Base-by-base conservation (phyloP, 192 early-diverging fungal species). In the Geranomyces variabilis region DNA sequence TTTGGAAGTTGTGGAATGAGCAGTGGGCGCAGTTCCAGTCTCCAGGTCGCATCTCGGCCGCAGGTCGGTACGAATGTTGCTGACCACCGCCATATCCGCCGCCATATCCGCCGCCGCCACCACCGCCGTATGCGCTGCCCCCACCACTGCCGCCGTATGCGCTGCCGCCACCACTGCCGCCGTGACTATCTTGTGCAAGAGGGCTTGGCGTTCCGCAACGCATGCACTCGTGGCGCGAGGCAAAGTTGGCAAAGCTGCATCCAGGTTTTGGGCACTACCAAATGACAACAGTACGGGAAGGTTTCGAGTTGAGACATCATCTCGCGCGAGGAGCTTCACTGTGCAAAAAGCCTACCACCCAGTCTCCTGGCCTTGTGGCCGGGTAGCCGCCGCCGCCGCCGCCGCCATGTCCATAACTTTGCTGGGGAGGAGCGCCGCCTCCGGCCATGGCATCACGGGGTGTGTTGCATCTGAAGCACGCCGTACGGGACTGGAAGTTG, bases 321-420 rank as follows among this genome's bases (percentile, higher is more conserved):
- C n/a, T n/a, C n/a, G n/a, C n/a, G n/a, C n/a, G n/a, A n/a, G n/a
- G n/a, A n/a, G n/a, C n/a, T n/a, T n/a, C n/a, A n/a, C n/a, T n/a
- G n/a, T n/a, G n/a, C n/a, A n/a, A n/a, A n/a, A n/a, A n/a, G n/a
- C 88, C 90, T 90, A 93, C 74, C 91, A 90, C 13, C 91, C 92
- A 28, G 76, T 69, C 62, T n/a, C 34, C 63, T 43, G 33, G 21
- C 33, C 43, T 17, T 19, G 34, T 19, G 34, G 21, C 15, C 63
- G 41, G 44, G 67, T 1, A 19, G 58, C 84, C 64, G 81, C 77
- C 26, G 83, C 83, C 68, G 26, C 88, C 83, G 34, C 30, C 63
- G 34, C 63, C 63, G 63, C 41, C 15, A 2, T 45, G 41, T 17
- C 63, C 43, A 36, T 31, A n/a, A n/a, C 51, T 15, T 17, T 53